Evolutionary conservation across 2,329 filamentous ascomycete species (phyloP).

Genomic region (Graphilbum fragrans): DNA sequence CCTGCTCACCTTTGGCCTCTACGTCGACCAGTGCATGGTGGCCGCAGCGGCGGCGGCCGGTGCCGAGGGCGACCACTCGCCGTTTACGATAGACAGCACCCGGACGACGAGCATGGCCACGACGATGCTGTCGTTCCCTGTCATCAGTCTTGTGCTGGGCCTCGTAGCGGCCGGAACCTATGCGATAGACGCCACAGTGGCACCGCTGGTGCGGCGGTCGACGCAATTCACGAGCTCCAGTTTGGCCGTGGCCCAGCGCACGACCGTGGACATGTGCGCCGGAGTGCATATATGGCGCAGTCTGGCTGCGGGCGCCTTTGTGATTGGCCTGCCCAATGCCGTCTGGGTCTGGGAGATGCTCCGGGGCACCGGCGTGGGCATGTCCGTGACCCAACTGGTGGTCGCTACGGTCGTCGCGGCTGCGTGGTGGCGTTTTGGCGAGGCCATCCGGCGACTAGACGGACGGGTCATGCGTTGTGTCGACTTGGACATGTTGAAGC

Average conservation of each 20-base stretch:
- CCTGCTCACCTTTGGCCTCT: slow-evolving; percentile 32
- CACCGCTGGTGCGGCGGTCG: slow-evolving; percentile 31
- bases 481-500: slow-evolving; percentile 27
- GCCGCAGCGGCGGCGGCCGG: slow-evolving; percentile 3
- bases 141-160: slow-evolving; percentile 32
- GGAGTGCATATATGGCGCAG: slow-evolving; percentile 27
- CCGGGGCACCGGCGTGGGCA: slow-evolving; percentile 23
- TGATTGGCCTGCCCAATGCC: slow-evolving; percentile 27
- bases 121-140: slow-evolving; percentile 23
- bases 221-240: slow-evolving; percentile 36
- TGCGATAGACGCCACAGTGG: slow-evolving; percentile 26
- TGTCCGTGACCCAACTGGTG: slow-evolving; percentile 27
- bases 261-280: slow-evolving; percentile 34
- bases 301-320: slow-evolving; percentile 28
- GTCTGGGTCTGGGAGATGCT: slow-evolving; percentile 24
- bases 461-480: slow-evolving; percentile 34
- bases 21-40: slow-evolving; percentile 23
- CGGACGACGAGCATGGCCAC: background rate
- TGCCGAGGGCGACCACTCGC: too few species aligned
- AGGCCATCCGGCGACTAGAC: slow-evolving; percentile 28
- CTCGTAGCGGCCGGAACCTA: slow-evolving; percentile 31
- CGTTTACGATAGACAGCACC: slow-evolving; percentile 17
- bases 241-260: slow-evolving; percentile 30
- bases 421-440: slow-evolving; percentile 29
- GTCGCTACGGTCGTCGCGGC: slow-evolving; percentile 20